Evolutionary conservation across 2,329 filamentous ascomycete species (phyloP).

Genomic region (Macroventuria anomochaeta): DNA sequence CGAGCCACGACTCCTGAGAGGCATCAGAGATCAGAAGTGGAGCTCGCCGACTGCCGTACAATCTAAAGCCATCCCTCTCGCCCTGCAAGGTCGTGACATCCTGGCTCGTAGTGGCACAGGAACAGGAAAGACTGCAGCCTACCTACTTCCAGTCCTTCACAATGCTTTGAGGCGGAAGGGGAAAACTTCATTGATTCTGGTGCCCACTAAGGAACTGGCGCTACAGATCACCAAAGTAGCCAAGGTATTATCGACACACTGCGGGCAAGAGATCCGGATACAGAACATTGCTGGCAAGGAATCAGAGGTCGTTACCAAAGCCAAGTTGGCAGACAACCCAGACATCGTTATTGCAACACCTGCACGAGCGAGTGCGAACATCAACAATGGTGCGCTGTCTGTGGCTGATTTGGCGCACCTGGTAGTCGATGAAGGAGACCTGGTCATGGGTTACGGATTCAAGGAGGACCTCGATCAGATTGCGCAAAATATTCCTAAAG

Average conservation of each 20-base stretch:
- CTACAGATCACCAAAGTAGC: conserved; percentile 86
- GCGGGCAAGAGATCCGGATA: conserved; percentile 79
- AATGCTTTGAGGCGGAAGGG: conserved; percentile 81
- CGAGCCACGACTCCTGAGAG: conserved; percentile 85
- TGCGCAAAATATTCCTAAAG: conserved; percentile 77
- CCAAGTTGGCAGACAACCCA: conserved; percentile 82
- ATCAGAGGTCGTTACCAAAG: conserved; percentile 84
- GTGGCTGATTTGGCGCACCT: conserved; percentile 75
- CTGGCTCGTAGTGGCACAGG: conserved; percentile 93
- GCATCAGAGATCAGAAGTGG: conserved; percentile 83
- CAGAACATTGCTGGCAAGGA: conserved; percentile 92
- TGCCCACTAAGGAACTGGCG: conserved; percentile 92
- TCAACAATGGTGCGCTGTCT: conserved; percentile 74
- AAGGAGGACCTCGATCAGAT: conserved; percentile 86
- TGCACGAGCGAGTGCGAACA: conserved; percentile 77
- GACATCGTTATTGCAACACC: conserved; percentile 93
- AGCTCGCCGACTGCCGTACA: conserved; percentile 88
- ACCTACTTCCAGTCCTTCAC: conserved; percentile 87
- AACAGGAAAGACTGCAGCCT: conserved; percentile 97
- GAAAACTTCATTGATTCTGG: conserved; percentile 80
- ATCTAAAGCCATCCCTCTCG: conserved; percentile 83
- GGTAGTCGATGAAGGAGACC: conserved; percentile 91
- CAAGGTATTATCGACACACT: conserved; percentile 79
- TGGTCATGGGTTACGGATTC: conserved; percentile 93
- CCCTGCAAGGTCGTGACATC: conserved; percentile 86